Evolutionary conservation across 2,329 filamentous ascomycete genomes (phyloP).

Genomic region (Microdochium nivale): DNA sequence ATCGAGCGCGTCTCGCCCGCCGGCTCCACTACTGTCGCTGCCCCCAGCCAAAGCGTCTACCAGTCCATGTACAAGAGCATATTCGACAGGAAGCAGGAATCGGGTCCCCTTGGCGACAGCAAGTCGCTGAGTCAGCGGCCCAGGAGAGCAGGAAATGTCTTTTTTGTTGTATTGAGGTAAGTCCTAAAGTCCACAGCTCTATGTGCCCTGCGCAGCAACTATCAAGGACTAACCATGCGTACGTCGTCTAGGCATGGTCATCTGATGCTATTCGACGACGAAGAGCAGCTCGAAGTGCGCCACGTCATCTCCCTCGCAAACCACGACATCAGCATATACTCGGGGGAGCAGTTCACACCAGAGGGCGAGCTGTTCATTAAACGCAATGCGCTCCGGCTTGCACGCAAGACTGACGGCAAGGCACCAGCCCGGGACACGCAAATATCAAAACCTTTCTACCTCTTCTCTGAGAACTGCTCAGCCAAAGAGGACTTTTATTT

Average conservation of each 20-base stretch:
- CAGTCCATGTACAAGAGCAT: slow-evolving; percentile 97
- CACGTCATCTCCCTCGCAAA: slow-evolving; percentile 91
- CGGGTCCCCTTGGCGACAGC: slow-evolving; percentile 37
- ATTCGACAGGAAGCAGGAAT: slow-evolving; percentile 66
- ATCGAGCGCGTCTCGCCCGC: slow-evolving; percentile 78
- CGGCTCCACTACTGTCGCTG: slow-evolving; percentile 63
- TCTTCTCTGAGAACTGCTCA: slow-evolving; percentile 92
- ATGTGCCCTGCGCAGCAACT: neutral
- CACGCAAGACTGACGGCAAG: slow-evolving; percentile 49
- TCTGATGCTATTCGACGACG: slow-evolving; percentile 94
- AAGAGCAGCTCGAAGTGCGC: slow-evolving; percentile 88
- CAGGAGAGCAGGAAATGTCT: slow-evolving; percentile 73
- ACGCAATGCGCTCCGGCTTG: slow-evolving; percentile 76
- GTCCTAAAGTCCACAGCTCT: slow-evolving; percentile 10
- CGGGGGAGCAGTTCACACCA: slow-evolving; percentile 66
- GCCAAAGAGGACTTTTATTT: slow-evolving; percentile 99
- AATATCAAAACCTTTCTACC: slow-evolving; percentile 73
- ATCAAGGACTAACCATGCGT: neutral
- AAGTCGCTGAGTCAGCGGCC: slow-evolving; percentile 42
- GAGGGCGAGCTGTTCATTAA: slow-evolving; percentile 97
- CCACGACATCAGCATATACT: slow-evolving; percentile 78
- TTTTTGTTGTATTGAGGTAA: slow-evolving; percentile 83
- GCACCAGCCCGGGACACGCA: slow-evolving; percentile 47
- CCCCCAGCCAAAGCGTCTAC: slow-evolving; percentile 88
- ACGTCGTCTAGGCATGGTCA: slow-evolving; percentile 67